These are phyloP conservation scores for Alternaria angustiovoidea DNA, from an alignment of 2,329 filamentous ascomycete species.

Conservation along the genomic window DNA sequence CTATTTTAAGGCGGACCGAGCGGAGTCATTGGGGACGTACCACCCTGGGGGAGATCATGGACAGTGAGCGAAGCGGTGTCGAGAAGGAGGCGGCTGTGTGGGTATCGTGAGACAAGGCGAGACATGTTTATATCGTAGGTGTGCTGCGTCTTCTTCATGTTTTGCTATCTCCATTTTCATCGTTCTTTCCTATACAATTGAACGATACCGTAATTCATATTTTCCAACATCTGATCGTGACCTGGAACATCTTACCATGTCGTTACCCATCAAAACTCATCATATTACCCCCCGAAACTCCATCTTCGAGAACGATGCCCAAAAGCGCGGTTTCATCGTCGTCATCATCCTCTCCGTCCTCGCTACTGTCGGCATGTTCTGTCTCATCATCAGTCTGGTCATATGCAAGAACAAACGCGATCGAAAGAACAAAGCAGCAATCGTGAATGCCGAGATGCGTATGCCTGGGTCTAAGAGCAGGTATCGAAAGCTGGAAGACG, in stretches of 20 bases:
- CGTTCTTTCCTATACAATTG: background rate
- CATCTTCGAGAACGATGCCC: background rate
- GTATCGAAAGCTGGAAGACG: slow-evolving; percentile 10
- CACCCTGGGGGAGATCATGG: background rate
- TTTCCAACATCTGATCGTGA: background rate
- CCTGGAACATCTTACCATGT: background rate
- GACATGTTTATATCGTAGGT: background rate
- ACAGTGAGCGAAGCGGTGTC: background rate
- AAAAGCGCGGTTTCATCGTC: slow-evolving; percentile 11
- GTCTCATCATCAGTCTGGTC: slow-evolving; percentile 10
- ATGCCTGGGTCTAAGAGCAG: slow-evolving; percentile 3
- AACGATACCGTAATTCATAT: background rate
- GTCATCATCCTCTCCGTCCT: slow-evolving; percentile 11
- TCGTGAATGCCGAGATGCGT: slow-evolving; percentile 5
- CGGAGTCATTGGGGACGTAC: background rate
- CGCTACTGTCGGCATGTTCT: slow-evolving; percentile 11
- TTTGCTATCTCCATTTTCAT: background rate
- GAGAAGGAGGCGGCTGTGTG: slow-evolving; percentile 1
- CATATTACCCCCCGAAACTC: background rate
- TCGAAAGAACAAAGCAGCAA: slow-evolving; percentile 1
- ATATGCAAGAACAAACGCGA: slow-evolving; percentile 11
- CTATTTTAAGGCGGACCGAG: background rate
- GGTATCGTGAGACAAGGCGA: background rate
- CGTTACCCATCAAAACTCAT: background rate
- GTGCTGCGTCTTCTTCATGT: background rate